These are phyloP conservation scores for Mallotus nudiflorus DNA, from an alignment of 345 rosid species.

Conservation along the genomic window DNA sequence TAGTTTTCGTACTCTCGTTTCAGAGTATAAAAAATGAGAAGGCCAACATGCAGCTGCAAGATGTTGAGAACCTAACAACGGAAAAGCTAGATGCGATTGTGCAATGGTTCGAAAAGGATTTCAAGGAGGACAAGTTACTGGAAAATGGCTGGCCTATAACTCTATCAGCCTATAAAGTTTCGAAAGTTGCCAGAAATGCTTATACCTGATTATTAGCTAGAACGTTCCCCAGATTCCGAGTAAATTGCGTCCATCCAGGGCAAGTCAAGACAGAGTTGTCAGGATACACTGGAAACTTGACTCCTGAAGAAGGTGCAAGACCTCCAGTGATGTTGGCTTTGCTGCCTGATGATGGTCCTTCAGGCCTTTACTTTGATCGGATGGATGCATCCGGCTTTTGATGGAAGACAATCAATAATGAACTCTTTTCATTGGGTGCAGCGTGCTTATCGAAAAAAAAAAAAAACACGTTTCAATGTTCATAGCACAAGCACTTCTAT, in stretches of 20 bases:
- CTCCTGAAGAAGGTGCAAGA: no score
- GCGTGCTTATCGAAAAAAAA: no score
- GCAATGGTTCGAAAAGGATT: constrained; percentile 19
- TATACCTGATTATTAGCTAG: not conserved
- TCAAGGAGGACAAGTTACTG: constrained; percentile 12
- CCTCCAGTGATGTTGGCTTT: no score
- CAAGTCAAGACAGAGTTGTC: not conserved
- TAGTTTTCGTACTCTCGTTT: not conserved
- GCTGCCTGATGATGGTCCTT: no score
- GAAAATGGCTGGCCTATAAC: constrained; percentile 10
- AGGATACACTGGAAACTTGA: no score
- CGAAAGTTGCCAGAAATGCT: constrained; percentile 1
- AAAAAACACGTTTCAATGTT: no score
- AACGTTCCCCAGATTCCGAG: not conserved
- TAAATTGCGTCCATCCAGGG: not conserved
- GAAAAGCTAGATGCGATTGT: constrained; percentile 28
- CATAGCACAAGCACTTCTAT: no score
- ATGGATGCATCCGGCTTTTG: no score
- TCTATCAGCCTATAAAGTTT: constrained; percentile 3
- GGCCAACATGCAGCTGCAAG: not conserved
- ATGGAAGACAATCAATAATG: no score
- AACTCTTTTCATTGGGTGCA: no score
- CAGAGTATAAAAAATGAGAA: constrained; percentile 3
- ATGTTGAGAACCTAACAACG: constrained; percentile 15
- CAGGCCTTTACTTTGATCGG: no score